Percentiles rank a stretch among this genome's conserved stretches.
These are phyloP conservation scores for Ambrosia trifida DNA, from an alignment of 129 eudicot species.

Conservation along the genomic window DNA sequence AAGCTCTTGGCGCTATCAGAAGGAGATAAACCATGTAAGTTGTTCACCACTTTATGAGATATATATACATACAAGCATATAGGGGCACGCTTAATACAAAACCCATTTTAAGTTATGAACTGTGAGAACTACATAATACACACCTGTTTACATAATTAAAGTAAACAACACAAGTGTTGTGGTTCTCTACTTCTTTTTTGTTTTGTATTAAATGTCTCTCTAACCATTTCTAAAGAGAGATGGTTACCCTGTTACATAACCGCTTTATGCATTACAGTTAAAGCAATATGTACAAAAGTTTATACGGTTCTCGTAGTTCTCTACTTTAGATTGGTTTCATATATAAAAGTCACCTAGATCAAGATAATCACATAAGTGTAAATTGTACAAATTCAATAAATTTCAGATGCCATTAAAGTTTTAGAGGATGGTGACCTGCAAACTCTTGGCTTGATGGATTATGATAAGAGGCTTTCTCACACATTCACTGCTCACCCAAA, in stretches of 20 bases:
- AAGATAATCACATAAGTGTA: neutral
- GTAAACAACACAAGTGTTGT: too few species aligned
- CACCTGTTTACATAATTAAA: too few species aligned
- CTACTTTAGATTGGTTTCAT: too few species aligned
- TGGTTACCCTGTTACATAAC: neutral
- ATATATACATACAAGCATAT: neutral
- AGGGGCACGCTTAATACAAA: neutral
- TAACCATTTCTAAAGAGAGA: too few species aligned
- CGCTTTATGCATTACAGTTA: too few species aligned
- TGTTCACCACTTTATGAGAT: neutral
- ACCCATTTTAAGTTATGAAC: too few species aligned
- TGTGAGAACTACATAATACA: too few species aligned
- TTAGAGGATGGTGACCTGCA: constrained; percentile 98
- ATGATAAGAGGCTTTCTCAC: constrained; percentile 89
- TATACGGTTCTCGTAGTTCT: too few species aligned
- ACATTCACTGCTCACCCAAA: constrained; percentile 97
- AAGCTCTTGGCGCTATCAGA: constrained; percentile 92
- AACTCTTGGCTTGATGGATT: constrained; percentile 93
- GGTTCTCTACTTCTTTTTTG: too few species aligned
- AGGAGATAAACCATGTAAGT: constrained; percentile 96
- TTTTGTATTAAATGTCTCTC: too few species aligned
- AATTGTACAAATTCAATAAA: neutral
- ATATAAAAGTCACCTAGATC: neutral
- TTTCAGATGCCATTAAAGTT: constrained; percentile 78
- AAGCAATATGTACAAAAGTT: too few species aligned